Conservation (phyloP, 495 filamentous ascomycete genomes). For the Penicillium odoratum region DNA sequence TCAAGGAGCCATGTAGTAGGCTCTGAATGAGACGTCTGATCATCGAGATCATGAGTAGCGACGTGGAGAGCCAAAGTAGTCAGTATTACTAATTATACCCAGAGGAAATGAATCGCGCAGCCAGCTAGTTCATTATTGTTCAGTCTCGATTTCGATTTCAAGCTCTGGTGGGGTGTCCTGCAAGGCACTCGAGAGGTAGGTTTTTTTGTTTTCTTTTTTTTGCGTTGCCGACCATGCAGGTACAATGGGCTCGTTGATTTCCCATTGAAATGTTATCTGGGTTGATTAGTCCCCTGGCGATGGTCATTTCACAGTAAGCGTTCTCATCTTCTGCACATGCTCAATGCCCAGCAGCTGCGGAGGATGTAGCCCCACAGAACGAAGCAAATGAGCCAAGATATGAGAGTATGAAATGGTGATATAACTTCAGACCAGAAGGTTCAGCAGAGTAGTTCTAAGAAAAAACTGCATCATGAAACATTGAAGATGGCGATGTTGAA, state of each 20-base stretch:
- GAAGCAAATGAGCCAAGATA: neutral
- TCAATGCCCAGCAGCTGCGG: neutral
- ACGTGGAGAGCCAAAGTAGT: neutral
- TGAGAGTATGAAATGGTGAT: neutral
- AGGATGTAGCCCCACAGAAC: neutral
- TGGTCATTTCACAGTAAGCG: neutral
- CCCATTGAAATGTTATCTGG: neutral
- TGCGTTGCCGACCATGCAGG: conserved; percentile 17
- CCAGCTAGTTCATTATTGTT: neutral
- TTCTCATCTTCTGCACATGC: neutral
- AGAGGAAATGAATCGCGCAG: conserved; percentile 1
- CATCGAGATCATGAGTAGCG: neutral
- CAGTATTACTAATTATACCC: neutral
- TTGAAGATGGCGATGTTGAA: no score
- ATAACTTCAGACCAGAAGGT: neutral
- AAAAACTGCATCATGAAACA: no score
- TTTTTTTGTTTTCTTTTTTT: neutral
- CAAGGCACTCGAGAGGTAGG: conserved; percentile 12
- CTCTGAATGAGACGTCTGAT: neutral
- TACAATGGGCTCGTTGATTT: conserved; percentile 8
- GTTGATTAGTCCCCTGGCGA: neutral
- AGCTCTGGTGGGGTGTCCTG: conserved; percentile 10
- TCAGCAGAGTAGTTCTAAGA: neutral
- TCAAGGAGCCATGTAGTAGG: neutral
- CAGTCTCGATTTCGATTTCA: neutral